Conservation (phyloP, 2,329 filamentous ascomycete genomes). For the Colletotrichum phormii region DNA sequence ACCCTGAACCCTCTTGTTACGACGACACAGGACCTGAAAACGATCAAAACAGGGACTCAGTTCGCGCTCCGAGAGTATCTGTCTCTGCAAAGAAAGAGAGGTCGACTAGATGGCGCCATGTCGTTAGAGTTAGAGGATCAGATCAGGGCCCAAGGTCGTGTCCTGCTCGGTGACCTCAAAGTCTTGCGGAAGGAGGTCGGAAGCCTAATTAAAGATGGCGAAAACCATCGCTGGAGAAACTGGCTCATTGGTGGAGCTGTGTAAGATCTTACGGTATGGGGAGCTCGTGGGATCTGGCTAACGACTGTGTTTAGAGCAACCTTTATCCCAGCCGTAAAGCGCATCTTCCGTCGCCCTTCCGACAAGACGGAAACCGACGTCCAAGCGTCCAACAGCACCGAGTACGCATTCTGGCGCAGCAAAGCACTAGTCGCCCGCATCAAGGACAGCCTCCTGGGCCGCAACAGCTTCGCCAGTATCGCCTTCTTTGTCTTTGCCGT, state of each 20-base stretch:
- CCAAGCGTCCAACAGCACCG: conserved; percentile 61
- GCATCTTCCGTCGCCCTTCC: conserved; percentile 60
- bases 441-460: conserved; percentile 56
- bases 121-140: conserved; percentile 54
- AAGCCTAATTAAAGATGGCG: conserved; percentile 55
- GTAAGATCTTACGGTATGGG: conserved; percentile 49
- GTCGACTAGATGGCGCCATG: conserved; percentile 43
- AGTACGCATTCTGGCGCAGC: conserved; percentile 67
- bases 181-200: conserved; percentile 57
- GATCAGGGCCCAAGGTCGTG: conserved; percentile 54
- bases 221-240: conserved; percentile 63
- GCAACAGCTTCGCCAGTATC: conserved; percentile 59
- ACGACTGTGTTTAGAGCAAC: conserved; percentile 51
- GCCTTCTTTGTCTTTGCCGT: conserved; percentile 68
- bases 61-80: conserved; percentile 51
- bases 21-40: conserved; percentile 43
- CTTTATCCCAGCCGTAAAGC: conserved; percentile 64
- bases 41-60: conserved; percentile 49
- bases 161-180: conserved; percentile 58
- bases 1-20: conserved; percentile 34
- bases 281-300: background rate
- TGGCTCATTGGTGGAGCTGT: conserved; percentile 64
- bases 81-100: conserved; percentile 46
- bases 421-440: conserved; percentile 63
- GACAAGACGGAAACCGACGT: conserved; percentile 47